Evolutionary conservation across 148 eudicot species (phyloP).

Genomic region (Fagopyrum homotropicum): DNA sequence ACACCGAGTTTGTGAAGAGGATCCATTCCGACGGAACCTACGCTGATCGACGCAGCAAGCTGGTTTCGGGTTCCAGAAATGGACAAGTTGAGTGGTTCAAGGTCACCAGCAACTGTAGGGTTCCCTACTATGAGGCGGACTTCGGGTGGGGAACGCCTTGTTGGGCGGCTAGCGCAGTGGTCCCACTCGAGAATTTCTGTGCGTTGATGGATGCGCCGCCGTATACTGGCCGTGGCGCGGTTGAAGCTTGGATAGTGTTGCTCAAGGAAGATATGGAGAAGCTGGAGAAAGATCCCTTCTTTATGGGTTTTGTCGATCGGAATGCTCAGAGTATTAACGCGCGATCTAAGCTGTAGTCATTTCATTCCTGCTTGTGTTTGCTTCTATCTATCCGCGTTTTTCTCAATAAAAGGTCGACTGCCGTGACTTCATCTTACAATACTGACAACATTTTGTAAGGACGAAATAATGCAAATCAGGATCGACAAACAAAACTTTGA

Average conservation of each 20-base stretch:
- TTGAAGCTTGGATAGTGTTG: slow-evolving; percentile 8
- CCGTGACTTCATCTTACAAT: too few relatives aligned
- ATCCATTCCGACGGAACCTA: not conserved
- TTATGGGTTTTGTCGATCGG: not conserved
- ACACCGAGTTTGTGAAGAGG: not conserved
- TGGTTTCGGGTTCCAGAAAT: not conserved
- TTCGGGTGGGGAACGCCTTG: slow-evolving; percentile 5
- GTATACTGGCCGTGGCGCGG: not conserved
- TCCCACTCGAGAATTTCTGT: not conserved
- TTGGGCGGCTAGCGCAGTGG: not conserved
- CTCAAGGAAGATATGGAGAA: not conserved
- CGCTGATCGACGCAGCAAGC: not conserved
- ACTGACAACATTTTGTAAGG: too few relatives aligned
- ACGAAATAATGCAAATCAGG: too few relatives aligned
- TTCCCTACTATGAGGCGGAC: slow-evolving; percentile 1
- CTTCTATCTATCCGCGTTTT: too few relatives aligned
- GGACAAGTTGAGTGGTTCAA: slow-evolving; percentile 6
- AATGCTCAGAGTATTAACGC: not conserved
- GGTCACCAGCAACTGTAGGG: slow-evolving; percentile 4
- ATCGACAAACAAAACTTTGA: too few relatives aligned
- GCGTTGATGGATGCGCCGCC: not conserved
- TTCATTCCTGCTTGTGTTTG: too few relatives aligned
- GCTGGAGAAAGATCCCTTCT: not conserved
- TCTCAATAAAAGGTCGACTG: too few relatives aligned
- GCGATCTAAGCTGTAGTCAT: not conserved